Conservation (phyloP, 1,139 yeast species). For the Saccharomyces hybrid region DNA sequence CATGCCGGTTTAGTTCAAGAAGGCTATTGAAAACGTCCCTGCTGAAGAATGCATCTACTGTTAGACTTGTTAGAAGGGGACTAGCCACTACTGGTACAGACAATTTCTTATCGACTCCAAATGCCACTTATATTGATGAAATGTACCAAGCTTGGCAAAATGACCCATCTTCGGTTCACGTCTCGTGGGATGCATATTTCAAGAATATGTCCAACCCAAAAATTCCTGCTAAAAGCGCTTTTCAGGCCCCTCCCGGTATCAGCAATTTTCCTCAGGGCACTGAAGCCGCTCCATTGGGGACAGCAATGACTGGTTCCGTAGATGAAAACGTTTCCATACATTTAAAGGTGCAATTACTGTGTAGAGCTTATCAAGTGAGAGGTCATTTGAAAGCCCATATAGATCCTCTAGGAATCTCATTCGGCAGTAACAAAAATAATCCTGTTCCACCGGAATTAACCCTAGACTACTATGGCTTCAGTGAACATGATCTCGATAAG, state of each 20-base stretch:
- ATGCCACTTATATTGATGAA: conserved; percentile 92
- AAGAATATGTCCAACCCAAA: conserved; percentile 71
- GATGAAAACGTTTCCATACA: conserved; percentile 74
- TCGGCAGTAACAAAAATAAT: conserved; percentile 54
- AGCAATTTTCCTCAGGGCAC: conserved; percentile 50
- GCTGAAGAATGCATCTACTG: not conserved
- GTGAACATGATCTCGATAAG: conserved; percentile 75
- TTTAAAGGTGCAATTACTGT: conserved; percentile 90
- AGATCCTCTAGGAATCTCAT: conserved; percentile 88
- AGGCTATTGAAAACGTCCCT: conserved; percentile 5
- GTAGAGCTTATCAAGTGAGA: conserved; percentile 97
- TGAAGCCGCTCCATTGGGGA: conserved; percentile 49
- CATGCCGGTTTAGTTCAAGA: conserved; percentile 1
- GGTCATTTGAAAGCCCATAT: conserved; percentile 95
- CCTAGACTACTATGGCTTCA: conserved; percentile 83
- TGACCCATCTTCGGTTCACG: conserved; percentile 88
- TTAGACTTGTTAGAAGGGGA: conserved; percentile 1
- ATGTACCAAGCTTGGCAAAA: conserved; percentile 93
- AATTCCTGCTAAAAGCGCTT: conserved; percentile 61
- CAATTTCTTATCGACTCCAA: conserved; percentile 73
- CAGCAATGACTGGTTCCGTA: conserved; percentile 31
- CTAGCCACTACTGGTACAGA: conserved; percentile 35
- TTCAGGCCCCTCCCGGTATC: conserved; percentile 84
- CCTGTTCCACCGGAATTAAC: conserved; percentile 77
- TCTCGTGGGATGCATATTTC: conserved; percentile 94